phyloP scores from a whole-genome alignment of 805 yeast genomes.

The Candida nemodendra region DNA sequence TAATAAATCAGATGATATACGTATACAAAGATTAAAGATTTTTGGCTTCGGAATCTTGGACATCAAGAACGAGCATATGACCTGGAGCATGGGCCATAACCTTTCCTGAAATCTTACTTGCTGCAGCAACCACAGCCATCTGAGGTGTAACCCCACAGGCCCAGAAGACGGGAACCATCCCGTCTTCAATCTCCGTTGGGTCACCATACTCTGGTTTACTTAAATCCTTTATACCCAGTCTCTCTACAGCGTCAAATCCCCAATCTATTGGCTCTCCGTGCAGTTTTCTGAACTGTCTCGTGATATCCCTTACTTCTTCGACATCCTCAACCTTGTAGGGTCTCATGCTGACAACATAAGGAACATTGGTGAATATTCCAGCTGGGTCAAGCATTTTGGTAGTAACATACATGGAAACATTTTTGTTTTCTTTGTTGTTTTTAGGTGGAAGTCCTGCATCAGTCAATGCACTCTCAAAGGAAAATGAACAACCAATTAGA shows the following conservation, averaged over 20 bases:
- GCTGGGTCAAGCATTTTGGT: constrained; percentile 29
- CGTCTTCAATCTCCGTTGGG: constrained; percentile 28
- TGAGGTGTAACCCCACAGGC: constrained; percentile 46
- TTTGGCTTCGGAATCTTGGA: constrained; percentile 25
- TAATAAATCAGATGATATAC: too few relatives aligned
- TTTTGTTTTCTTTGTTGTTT: constrained; percentile 19
- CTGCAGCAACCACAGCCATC: constrained; percentile 30
- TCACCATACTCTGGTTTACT: constrained; percentile 39
- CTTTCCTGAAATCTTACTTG: constrained; percentile 29
- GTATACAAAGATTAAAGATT: not conserved
- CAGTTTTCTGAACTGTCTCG: constrained; percentile 30
- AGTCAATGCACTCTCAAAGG: constrained; percentile 37
- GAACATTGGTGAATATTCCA: constrained; percentile 31
- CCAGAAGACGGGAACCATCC: constrained; percentile 44
- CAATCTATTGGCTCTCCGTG: constrained; percentile 45
- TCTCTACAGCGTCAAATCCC: constrained; percentile 38
- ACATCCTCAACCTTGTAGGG: constrained; percentile 34
- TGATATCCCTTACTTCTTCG: constrained; percentile 31
- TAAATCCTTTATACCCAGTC: constrained; percentile 36
- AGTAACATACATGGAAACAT: constrained; percentile 31
- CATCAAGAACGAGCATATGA: constrained; percentile 36
- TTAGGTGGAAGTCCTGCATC: constrained; percentile 32
- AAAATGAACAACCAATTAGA: constrained; percentile 41
- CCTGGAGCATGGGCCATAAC: constrained; percentile 39
- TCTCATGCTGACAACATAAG: constrained; percentile 43